Evolutionary conservation across 1,284 basidiomycete species (phyloP).

Genomic region (Sphaerobolus stellatus): DNA sequence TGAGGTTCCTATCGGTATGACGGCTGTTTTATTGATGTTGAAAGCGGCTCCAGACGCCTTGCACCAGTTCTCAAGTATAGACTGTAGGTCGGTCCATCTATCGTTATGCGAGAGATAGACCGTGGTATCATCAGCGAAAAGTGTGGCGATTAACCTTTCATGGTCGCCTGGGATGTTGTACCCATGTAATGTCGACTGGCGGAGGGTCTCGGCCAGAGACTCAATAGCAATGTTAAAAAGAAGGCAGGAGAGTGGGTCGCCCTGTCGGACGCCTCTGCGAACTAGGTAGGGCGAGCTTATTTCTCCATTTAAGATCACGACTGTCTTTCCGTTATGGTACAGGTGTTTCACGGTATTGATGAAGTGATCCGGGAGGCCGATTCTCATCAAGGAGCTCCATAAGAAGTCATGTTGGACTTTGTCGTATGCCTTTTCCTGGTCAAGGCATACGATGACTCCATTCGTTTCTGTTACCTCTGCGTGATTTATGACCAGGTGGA

Average conservation of each 20-base stretch:
- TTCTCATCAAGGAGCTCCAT: background rate
- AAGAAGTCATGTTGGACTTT: background rate
- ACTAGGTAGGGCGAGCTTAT: background rate
- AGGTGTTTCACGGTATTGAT: background rate
- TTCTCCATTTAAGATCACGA: background rate
- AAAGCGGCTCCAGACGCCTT: conserved; percentile 33
- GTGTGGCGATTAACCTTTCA: conserved; percentile 24
- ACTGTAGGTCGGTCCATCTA: conserved; percentile 17
- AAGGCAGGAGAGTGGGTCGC: conserved; percentile 23
- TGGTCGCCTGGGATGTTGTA: conserved; percentile 20
- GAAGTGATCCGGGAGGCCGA: background rate
- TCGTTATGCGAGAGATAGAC: conserved; percentile 24
- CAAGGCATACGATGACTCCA: background rate
- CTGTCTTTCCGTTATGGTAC: background rate
- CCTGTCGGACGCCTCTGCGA: conserved; percentile 3
- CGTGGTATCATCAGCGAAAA: conserved; percentile 28
- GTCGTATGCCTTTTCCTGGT: background rate
- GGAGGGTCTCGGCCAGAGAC: conserved; percentile 21
- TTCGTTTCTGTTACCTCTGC: background rate
- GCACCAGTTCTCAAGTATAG: conserved; percentile 31
- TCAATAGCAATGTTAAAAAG: conserved; percentile 31
- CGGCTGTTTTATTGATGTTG: conserved; percentile 35
- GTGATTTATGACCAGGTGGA: background rate
- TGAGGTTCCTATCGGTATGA: conserved; percentile 31
- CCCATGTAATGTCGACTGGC: conserved; percentile 19